Percentiles rank a stretch among this genome's conserved stretches.
These are phyloP conservation scores for Cymbopogon flexuosus DNA, from an alignment of 202 grass and related monocot genomes.

Conservation along the genomic window DNA sequence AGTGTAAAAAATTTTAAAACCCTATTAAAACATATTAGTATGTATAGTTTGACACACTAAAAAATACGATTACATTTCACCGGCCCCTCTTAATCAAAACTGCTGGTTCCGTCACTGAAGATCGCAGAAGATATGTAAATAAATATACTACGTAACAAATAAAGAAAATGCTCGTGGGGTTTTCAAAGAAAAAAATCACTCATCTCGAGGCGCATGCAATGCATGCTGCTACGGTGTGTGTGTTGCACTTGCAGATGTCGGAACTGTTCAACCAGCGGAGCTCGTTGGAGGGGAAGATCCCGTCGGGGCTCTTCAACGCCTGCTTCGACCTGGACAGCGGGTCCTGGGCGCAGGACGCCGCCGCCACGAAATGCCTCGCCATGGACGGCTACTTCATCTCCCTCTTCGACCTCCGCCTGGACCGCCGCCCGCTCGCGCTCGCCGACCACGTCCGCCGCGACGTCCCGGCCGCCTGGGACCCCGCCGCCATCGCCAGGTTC, in stretches of 20 bases:
- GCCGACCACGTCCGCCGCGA: slow-evolving; percentile 41
- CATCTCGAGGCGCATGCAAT: background rate
- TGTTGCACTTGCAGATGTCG: slow-evolving; percentile 75
- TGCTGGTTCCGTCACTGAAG: too few species aligned
- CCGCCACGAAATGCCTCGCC: slow-evolving; percentile 66
- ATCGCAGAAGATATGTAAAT: background rate
- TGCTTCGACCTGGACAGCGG: slow-evolving; percentile 68
- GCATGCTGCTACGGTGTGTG: background rate
- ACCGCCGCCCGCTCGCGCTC: slow-evolving; percentile 44
- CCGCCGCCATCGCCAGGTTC: slow-evolving; percentile 60
- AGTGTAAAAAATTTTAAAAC: too few species aligned
- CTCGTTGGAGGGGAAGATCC: slow-evolving; percentile 70
- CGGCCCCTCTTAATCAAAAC: too few species aligned
- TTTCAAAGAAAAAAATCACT: background rate
- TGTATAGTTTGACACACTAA: too few species aligned
- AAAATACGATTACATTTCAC: too few species aligned
- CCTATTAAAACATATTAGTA: too few species aligned
- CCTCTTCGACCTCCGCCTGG: slow-evolving; percentile 74
- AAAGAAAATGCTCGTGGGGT: background rate
- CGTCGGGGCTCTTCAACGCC: slow-evolving; percentile 80
- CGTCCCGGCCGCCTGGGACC: slow-evolving; percentile 72
- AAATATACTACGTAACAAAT: background rate
- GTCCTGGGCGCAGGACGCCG: slow-evolving; percentile 64
- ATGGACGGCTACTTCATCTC: slow-evolving; percentile 95
- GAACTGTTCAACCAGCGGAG: slow-evolving; percentile 80